These are phyloP conservation scores for Tubosaeta sp. DNA, from an alignment of 768 basidiomycete genomes.

Conservation along the genomic window DNA sequence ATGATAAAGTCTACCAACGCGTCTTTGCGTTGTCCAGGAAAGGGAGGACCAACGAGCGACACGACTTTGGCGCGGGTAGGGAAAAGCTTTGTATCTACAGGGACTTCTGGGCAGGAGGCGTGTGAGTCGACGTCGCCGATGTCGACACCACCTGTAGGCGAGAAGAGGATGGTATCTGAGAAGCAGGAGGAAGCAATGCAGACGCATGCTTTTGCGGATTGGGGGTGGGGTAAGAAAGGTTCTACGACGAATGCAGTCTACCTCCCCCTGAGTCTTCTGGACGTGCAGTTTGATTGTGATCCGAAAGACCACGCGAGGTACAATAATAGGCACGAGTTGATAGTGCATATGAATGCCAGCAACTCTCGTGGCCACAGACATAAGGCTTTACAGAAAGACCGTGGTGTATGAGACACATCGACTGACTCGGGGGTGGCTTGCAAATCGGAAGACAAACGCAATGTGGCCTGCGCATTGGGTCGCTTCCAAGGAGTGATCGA, in stretches of 20 bases:
- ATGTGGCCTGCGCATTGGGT: slow-evolving; percentile 22
- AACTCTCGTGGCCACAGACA: slow-evolving; percentile 67
- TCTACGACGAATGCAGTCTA: slow-evolving; percentile 94
- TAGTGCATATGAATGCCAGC: slow-evolving; percentile 51
- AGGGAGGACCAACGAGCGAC: slow-evolving; percentile 70
- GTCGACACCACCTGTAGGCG: slow-evolving; percentile 98
- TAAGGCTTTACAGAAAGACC: slow-evolving; percentile 52
- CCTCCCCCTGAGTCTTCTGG: slow-evolving; percentile 30
- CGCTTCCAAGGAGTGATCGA: slow-evolving; percentile 19
- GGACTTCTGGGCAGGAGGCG: slow-evolving; percentile 82
- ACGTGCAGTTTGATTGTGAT: slow-evolving; percentile 56
- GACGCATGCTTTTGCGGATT: slow-evolving; percentile 95
- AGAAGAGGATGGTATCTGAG: slow-evolving; percentile 96
- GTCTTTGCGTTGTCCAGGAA: slow-evolving; percentile 79
- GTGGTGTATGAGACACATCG: slow-evolving; percentile 4
- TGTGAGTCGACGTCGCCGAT: slow-evolving; percentile 98
- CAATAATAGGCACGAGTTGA: slow-evolving; percentile 49
- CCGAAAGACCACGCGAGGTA: slow-evolving; percentile 71
- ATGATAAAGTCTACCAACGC: slow-evolving; percentile 93
- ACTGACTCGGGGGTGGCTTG: slow-evolving; percentile 45
- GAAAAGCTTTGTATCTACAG: slow-evolving; percentile 63
- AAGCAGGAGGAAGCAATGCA: slow-evolving; percentile 95
- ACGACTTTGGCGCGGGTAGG: slow-evolving; percentile 78
- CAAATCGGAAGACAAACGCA: slow-evolving; percentile 44
- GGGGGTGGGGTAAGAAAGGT: slow-evolving; percentile 95